Base-by-base conservation (phyloP, 192 early-diverging fungal species). In the Diversispora eburnea region DNA sequence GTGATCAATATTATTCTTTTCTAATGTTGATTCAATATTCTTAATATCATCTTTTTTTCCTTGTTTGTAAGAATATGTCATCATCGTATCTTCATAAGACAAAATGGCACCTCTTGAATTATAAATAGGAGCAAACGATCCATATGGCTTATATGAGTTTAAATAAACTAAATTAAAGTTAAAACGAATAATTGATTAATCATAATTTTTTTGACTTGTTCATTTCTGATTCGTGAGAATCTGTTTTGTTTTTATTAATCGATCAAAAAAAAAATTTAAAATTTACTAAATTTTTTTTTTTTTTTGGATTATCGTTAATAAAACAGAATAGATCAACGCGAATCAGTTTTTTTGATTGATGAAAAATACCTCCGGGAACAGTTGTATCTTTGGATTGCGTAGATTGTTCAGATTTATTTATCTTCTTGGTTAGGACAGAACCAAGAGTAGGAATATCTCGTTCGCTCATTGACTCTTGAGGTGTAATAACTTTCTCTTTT, bases 51-150 rank as follows among this genome's bases (percentile, higher is more conserved):
- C 25, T 6, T 17, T 7, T 41, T 41, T 22, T 62, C 3, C 76
- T 22, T 33, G 74, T 74, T 39, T 59, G 39, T 62, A 43, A 43
- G 60, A 45, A 46, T 76, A 76, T 59, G 79, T 74, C 19, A 25
- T 76, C 8, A 72, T 63, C 5, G 84, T 87, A 46, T 75, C 77
- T 55, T 85, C 84, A 33, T 83, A 83, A 67, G 80, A 79, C 45
- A 82, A 57, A 41, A 80, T 82, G 3, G 84, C 84, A 56, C 79
- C 77, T 20, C 78, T 73, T 4, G 85, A 87, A 66, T 87, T 82
- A 42, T 77, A 75, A 15, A 78, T 81, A 2, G 85, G 85, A 4
- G 83, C 85, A 78, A 87, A 87, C 9, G 80, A 82, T 10, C 80
- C 68, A 68, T 85, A 87, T 13, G 82, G 73, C 17, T 80, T 75